Evolutionary conservation across 345 rosid genomes (phyloP), one percentile per base, ranked within the genome.

Genomic region (Salix koriyanagi): DNA sequence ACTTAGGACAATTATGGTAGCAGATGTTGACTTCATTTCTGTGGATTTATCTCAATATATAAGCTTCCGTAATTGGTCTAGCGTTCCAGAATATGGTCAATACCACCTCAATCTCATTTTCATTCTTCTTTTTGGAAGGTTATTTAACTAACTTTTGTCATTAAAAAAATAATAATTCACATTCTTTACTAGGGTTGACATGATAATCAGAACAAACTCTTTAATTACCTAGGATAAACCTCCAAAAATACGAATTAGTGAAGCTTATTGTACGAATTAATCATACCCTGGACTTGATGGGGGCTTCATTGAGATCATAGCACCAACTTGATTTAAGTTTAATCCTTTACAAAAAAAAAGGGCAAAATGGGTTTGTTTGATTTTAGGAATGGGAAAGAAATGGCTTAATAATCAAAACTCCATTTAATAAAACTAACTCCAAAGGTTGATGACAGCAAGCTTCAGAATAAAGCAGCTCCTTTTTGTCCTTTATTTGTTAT

Each of bases 401-500:
- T 65, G 76, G 76, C 32, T 67, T 10, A 28, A 41, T 30, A 41
- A 70, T 46, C 80, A 80, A 60, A 76, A 80, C 80, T 60, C 54
- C 44, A 42, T 58, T 32, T 1, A 25, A 69, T 12, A 65, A 65
- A 23, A 65, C 65, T 16, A 39, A 42, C 44, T 74, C 71, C 71
- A 39, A 39, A 23, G 56, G 52, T 26, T 46, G 46, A 56, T 41
- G 54, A 71, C 50, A 67, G 66, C n/a, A 28, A 21, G 73, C 72
- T 82, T 68, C 78, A 32, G 61, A 75, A 69, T 36, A 71, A 67
- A 76, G 66, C 10, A 65, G 73, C 13, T 36, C 71, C 52, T 58
- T 21, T 56, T 52, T 70, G 67, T 48, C 69, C 75, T 44, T 80
- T 75, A 70, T 68, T 79, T 41, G 52, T 41, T 23, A 50, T 5